Evolutionary conservation across 495 filamentous ascomycete genomes (phyloP).

Genomic region (Cercophora samala): DNA sequence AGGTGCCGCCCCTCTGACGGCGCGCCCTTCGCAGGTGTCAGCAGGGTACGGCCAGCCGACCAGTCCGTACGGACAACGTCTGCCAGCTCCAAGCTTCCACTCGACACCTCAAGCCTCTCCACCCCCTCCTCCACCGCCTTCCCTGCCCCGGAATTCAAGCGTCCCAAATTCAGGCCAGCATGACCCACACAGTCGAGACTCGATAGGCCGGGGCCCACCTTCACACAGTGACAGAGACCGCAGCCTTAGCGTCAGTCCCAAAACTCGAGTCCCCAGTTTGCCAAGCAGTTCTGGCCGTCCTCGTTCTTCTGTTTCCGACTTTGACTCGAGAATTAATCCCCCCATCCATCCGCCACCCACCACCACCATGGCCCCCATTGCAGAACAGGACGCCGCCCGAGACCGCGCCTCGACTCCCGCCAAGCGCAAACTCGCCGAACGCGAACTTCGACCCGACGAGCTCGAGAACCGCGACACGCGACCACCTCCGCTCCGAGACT

Average conservation of each 20-base stretch:
- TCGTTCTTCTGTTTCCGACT: slow-evolving; percentile 40
- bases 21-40: slow-evolving; percentile 34
- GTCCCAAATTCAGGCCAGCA: slow-evolving; percentile 36
- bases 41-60: slow-evolving; percentile 36
- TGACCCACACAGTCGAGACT: slow-evolving; percentile 37
- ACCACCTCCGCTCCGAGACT: slow-evolving; percentile 41
- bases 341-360: slow-evolving; percentile 29
- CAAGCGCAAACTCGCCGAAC: slow-evolving; percentile 55
- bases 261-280: slow-evolving; percentile 55
- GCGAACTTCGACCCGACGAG: slow-evolving; percentile 44
- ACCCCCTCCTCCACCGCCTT: slow-evolving; percentile 40
- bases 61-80: slow-evolving; percentile 54
- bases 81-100: slow-evolving; percentile 32
- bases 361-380: slow-evolving; percentile 17
- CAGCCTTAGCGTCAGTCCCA: slow-evolving; percentile 63
- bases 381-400: slow-evolving; percentile 24
- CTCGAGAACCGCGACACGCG: slow-evolving; percentile 42
- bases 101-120: slow-evolving; percentile 39
- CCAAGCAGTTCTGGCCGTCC: slow-evolving; percentile 45
- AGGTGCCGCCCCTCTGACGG: slow-evolving; percentile 48
- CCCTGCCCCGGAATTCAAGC: slow-evolving; percentile 48
- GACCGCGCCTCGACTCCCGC: slow-evolving; percentile 39
- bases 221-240: slow-evolving; percentile 54
- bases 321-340: slow-evolving; percentile 35
- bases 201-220: slow-evolving; percentile 34